Conservation (phyloP, 2,329 filamentous ascomycete genomes). For the Herpotrichia juniperi region DNA sequence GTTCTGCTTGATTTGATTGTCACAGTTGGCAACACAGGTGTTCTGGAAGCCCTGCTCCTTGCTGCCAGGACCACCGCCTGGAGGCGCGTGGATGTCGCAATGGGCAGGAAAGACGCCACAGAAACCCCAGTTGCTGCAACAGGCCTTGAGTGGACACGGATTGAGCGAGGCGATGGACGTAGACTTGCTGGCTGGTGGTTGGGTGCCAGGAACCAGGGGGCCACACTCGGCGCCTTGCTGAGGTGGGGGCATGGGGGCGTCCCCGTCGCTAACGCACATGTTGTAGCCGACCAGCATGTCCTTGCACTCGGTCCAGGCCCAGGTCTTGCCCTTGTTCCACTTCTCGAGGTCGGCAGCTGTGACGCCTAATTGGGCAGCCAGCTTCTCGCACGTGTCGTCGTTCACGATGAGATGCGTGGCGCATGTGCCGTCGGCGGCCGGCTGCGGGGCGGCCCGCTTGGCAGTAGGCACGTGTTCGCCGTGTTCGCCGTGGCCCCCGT, state of each 20-base stretch:
- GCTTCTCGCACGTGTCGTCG: slow-evolving; percentile 43
- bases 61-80: slow-evolving; percentile 14
- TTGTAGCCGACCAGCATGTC: slow-evolving; percentile 32
- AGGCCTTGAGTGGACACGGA: slow-evolving; percentile 18
- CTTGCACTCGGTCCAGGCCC: slow-evolving; percentile 52
- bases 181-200: not conserved
- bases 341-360: slow-evolving; percentile 46
- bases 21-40: slow-evolving; percentile 17
- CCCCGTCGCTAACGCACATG: slow-evolving; percentile 52
- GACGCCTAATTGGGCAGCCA: slow-evolving; percentile 44
- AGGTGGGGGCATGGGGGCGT: slow-evolving; percentile 44
- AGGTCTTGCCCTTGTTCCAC: slow-evolving; percentile 50
- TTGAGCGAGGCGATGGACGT: slow-evolving; percentile 19
- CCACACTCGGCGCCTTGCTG: slow-evolving; percentile 53
- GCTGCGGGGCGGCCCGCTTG: slow-evolving; percentile 25
- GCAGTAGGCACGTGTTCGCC: too few relatives aligned
- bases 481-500: too few relatives aligned
- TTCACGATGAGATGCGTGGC: slow-evolving; percentile 39
- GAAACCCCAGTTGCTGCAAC: slow-evolving; percentile 15
- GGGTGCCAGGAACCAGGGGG: slow-evolving; percentile 51
- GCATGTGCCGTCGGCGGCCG: slow-evolving; percentile 46
- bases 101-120: slow-evolving; percentile 48
- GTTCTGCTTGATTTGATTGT: slow-evolving; percentile 13
- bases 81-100: slow-evolving; percentile 34
- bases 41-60: slow-evolving; percentile 8